These are phyloP conservation scores for Kodamaea sp. DNA, from an alignment of 1,139 yeast genomes.

Conservation along the genomic window DNA sequence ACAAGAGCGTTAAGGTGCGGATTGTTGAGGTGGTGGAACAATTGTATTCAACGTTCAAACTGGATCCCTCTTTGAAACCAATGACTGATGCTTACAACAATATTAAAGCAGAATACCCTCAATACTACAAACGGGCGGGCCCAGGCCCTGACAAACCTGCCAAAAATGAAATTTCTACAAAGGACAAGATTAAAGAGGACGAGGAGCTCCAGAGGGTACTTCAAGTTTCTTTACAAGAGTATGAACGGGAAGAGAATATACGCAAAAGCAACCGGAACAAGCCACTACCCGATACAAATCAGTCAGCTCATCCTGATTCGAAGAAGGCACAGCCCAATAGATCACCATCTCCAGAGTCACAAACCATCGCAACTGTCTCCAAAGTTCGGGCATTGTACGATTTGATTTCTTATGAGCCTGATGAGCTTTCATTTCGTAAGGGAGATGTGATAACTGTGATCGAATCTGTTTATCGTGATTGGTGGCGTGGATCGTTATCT, in stretches of 20 bases:
- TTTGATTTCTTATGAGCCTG: conserved; percentile 67
- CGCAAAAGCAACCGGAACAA: conserved; percentile 31
- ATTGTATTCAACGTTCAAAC: conserved; percentile 55
- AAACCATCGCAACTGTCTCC: conserved; percentile 52
- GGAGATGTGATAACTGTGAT: conserved; percentile 82
- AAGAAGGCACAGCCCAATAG: conserved; percentile 6
- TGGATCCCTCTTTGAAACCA: conserved; percentile 74
- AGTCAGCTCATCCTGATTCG: background rate
- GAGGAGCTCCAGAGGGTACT: conserved; percentile 79
- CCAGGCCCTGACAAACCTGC: conserved; percentile 60
- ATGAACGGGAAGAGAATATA: conserved; percentile 41
- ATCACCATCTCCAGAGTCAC: conserved; percentile 18
- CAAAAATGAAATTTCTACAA: conserved; percentile 50
- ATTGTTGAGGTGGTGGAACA: conserved; percentile 71
- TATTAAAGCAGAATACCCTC: conserved; percentile 43
- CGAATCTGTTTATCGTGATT: conserved; percentile 86
- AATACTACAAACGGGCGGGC: conserved; percentile 36
- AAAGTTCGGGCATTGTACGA: conserved; percentile 87
- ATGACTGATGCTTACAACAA: conserved; percentile 62
- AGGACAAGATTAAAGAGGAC: conserved; percentile 64
- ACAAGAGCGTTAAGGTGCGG: conserved; percentile 64
- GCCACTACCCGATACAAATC: conserved; percentile 30
- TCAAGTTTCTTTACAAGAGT: conserved; percentile 73
- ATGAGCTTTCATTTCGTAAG: conserved; percentile 68
- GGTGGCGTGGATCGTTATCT: conserved; percentile 89